A percentile compares a stretch with the other conserved stretches of the same genome.
Evolutionary conservation across 768 basidiomycete genomes (phyloP).

Genomic region (Rhodotorula babjevae): DNA sequence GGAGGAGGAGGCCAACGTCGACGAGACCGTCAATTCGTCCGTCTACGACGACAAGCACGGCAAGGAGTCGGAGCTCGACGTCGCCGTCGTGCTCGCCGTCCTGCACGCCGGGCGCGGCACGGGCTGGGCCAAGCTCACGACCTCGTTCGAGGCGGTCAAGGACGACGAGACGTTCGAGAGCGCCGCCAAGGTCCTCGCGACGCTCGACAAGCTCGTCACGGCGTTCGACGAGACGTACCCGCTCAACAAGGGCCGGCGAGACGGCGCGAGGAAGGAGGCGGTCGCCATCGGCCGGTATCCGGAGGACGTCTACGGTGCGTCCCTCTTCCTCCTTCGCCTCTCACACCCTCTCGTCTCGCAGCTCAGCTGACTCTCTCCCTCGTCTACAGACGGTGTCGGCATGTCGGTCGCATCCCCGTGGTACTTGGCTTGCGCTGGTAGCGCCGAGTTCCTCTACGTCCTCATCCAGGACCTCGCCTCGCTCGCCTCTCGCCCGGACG

Average conservation of each 20-base stretch:
- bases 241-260: constrained; percentile 28
- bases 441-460: constrained; percentile 39
- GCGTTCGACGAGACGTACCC: constrained; percentile 31
- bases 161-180: constrained; percentile 5
- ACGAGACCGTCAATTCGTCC: neutral
- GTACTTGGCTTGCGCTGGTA: constrained; percentile 38
- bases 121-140: constrained; percentile 12
- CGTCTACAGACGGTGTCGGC: constrained; percentile 36
- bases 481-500: neutral
- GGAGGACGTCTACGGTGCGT: constrained; percentile 40
- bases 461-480: constrained; percentile 1
- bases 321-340: no score
- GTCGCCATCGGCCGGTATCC: constrained; percentile 37
- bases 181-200: constrained; percentile 32
- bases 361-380: neutral
- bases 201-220: constrained; percentile 26
- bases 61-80: constrained; percentile 30
- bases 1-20: neutral
- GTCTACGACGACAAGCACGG: constrained; percentile 25
- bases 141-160: neutral
- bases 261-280: neutral
- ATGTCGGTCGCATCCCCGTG: constrained; percentile 37
- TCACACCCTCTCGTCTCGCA: neutral
- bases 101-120: constrained; percentile 29
- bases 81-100: constrained; percentile 33